Evolutionary conservation across 176 grass and related monocot genomes (phyloP).

Genomic region (barley (Hordeum vulgare)): DNA sequence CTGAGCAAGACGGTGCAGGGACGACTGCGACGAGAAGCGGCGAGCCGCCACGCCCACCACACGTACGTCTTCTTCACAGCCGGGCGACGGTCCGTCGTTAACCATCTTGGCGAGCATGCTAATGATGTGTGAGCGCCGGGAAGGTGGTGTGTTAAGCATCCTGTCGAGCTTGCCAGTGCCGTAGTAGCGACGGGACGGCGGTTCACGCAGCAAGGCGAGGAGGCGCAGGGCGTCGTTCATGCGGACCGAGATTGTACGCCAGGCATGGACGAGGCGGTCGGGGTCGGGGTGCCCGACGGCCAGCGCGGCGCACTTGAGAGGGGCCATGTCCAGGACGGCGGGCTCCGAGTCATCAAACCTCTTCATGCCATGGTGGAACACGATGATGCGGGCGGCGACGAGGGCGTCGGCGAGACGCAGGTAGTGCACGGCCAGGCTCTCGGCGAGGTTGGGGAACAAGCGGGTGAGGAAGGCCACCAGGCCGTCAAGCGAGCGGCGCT

Average conservation of each 20-base stretch:
- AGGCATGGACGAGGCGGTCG: neutral
- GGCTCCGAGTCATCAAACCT: neutral
- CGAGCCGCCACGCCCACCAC: neutral
- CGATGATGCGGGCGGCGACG: neutral
- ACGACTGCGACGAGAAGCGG: neutral
- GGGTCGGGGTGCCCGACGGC: neutral
- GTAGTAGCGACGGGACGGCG: neutral
- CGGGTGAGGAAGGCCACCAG: constrained; percentile 13
- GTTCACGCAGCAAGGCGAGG: neutral
- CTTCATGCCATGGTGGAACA: neutral
- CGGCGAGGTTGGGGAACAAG: neutral
- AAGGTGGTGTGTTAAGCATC: neutral
- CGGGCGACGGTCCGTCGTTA: neutral
- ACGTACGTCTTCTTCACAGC: no score
- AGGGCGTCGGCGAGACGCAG: neutral
- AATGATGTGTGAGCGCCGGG: no score
- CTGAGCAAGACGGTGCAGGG: neutral
- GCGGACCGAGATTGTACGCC: neutral
- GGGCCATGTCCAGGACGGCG: neutral
- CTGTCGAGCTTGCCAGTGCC: neutral
- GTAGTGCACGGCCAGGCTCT: neutral
- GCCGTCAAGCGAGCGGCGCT: neutral
- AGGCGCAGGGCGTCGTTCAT: neutral
- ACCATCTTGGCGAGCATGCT: no score
- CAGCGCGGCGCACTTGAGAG: neutral